Base-by-base conservation (phyloP, 2,329 filamentous ascomycete genomes). In the Colletotrichum eremochloae region DNA sequence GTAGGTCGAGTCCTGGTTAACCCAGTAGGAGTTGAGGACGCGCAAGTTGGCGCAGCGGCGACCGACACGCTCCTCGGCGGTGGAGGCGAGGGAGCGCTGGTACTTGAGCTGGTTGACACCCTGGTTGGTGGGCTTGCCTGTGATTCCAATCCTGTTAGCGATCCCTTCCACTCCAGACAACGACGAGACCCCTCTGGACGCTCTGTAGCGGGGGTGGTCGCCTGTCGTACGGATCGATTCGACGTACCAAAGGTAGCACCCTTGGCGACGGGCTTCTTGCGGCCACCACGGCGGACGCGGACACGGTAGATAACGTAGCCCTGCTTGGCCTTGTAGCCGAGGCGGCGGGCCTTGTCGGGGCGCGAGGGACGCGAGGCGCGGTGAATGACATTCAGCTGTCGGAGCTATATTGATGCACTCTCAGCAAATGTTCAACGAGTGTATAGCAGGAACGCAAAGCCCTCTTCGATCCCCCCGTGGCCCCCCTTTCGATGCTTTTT, bases 291-390 rank as follows among this genome's bases (percentile, higher is more conserved):
- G 86, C 96, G 94, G 81, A 99, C 96, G 85, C 96, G 96, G 84
- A 97, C 91, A 86, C 96, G 96, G 93, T 99, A 99, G 93, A 99
- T 95, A 85, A 99, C 96, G 91, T 98, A 99, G 87, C 96, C 96
- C 90, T 99, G 96, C 94, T 99, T 99, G 90, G 97, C 96, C 94
- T 99, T 99, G 94, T 99, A 99, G 82, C 96, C 96, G 81, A 99
- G 94, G 87, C 97, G 96, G 88, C 96, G 96, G 84, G 97, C 96
- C 94, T 99, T 99, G 90, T 99, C 97, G 84, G 96, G 96, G 86
- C 96, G 96, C 82, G 95, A 97, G 81, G 96, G 96, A 82, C 96
- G 95, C 82, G 95, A 97, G 84, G 96, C 96, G 86, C 96, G 96
- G 92, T 99, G 96, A 90, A 98, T 96, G 87, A 98, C 95, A 89